A percentile compares a stretch with the other conserved stretches of the same genome.
Evolutionary conservation across 2,329 filamentous ascomycete genomes (phyloP).

Genomic region (Botrytis tulipae): DNA sequence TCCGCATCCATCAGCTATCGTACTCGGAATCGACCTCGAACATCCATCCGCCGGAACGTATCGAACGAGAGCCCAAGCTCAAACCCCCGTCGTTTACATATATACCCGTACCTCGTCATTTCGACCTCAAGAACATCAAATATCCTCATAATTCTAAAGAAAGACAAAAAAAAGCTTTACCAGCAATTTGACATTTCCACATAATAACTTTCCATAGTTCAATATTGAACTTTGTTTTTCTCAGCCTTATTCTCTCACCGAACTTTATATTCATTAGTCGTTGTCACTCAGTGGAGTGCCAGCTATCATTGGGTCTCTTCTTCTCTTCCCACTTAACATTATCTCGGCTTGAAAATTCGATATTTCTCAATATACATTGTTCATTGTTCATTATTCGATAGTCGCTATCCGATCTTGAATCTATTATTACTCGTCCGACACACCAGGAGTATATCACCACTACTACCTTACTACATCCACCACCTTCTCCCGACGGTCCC

Average conservation of each 20-base stretch:
- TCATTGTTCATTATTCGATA: not conserved
- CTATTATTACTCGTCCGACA: not conserved
- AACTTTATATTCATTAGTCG: slow-evolving; percentile 2
- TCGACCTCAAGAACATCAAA: not conserved
- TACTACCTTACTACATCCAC: not conserved
- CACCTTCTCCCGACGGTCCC: not conserved
- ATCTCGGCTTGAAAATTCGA: not conserved
- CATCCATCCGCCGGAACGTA: not conserved
- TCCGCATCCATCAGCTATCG: not conserved
- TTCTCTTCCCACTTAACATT: not conserved
- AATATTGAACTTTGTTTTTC: not conserved
- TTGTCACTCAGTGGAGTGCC: not conserved
- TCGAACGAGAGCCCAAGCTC: not conserved
- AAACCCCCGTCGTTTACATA: slow-evolving; percentile 4
- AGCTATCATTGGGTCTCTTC: not conserved
- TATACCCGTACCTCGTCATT: not conserved
- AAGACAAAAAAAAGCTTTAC: not conserved
- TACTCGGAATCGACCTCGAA: not conserved
- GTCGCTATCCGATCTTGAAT: not conserved
- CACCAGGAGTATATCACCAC: not conserved
- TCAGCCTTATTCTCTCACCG: not conserved
- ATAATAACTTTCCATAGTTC: not conserved
- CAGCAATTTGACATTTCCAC: not conserved
- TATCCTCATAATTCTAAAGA: not conserved
- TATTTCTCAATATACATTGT: not conserved